phyloP scores from a whole-genome alignment of 2,329 filamentous ascomycete genomes.

The Claviceps digitariae region DNA sequence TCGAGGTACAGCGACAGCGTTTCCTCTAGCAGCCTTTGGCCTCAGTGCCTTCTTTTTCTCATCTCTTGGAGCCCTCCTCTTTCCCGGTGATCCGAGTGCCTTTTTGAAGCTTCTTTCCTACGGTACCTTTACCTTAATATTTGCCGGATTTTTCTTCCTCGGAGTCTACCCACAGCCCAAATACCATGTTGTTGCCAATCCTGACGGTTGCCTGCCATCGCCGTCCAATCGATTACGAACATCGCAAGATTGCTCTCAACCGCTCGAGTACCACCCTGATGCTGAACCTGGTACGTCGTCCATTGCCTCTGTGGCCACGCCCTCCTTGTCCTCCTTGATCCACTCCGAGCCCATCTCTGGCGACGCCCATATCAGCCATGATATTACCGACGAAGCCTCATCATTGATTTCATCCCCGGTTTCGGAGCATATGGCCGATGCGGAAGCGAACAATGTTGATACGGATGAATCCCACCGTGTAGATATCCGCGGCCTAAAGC shows the following conservation, averaged over 20 bases:
- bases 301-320: conserved; percentile 2
- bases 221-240: neutral
- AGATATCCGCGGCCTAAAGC: conserved; percentile 78
- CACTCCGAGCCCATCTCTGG: neutral
- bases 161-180: conserved; percentile 46
- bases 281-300: conserved; percentile 54
- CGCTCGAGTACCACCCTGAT: conserved; percentile 18
- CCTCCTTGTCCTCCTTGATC: neutral
- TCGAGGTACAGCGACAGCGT: conserved; percentile 85
- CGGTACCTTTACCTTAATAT: conserved; percentile 64
- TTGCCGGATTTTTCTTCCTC: conserved; percentile 74
- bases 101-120: conserved; percentile 70
- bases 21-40: conserved; percentile 85
- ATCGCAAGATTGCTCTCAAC: neutral
- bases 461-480: conserved; percentile 61
- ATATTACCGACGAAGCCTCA: conserved; percentile 54
- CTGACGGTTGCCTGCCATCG: conserved; percentile 9
- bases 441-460: conserved; percentile 50
- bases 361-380: neutral
- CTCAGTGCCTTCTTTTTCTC: conserved; percentile 96
- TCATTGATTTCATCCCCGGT: conserved; percentile 62
- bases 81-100: conserved; percentile 69
- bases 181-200: conserved; percentile 42
- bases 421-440: conserved; percentile 36
- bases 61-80: conserved; percentile 58